These are phyloP conservation scores for Dichotomopilus funicola DNA, from an alignment of 2,329 filamentous ascomycete species.

Conservation along the genomic window DNA sequence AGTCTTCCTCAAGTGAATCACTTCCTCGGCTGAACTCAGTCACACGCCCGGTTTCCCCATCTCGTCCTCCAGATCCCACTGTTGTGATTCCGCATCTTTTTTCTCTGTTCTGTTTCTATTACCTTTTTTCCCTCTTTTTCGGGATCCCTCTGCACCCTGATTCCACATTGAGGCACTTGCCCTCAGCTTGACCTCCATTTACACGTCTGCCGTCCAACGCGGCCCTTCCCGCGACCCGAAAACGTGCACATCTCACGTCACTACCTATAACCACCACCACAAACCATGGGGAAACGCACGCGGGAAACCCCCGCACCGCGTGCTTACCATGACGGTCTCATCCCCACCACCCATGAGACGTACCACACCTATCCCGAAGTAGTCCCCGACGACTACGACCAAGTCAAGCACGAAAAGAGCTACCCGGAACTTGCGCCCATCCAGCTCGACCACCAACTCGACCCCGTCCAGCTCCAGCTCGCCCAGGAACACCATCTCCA, in stretches of 20 bases:
- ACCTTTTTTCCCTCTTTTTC: no score
- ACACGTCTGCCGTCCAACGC: no score
- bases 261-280: background rate
- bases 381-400: slow-evolving; percentile 7
- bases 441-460: background rate
- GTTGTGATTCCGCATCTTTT: no score
- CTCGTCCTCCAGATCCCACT: no score
- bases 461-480: background rate
- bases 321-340: slow-evolving; percentile 16
- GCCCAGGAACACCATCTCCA: background rate
- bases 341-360: background rate
- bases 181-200: no score
- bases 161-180: no score
- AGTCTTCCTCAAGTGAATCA: no score
- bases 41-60: no score
- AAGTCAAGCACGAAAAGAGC: slow-evolving; percentile 10
- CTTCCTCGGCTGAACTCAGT: no score
- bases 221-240: background rate
- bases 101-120: no score
- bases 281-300: background rate
- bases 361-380: slow-evolving; percentile 10
- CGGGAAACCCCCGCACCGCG: slow-evolving; percentile 1
- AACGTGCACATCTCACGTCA: background rate
- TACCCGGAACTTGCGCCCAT: slow-evolving; percentile 10
- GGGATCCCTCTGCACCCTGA: no score